Base-by-base conservation (phyloP, 208 protist genomes). In the Trypanosoma conorhini region DNA sequence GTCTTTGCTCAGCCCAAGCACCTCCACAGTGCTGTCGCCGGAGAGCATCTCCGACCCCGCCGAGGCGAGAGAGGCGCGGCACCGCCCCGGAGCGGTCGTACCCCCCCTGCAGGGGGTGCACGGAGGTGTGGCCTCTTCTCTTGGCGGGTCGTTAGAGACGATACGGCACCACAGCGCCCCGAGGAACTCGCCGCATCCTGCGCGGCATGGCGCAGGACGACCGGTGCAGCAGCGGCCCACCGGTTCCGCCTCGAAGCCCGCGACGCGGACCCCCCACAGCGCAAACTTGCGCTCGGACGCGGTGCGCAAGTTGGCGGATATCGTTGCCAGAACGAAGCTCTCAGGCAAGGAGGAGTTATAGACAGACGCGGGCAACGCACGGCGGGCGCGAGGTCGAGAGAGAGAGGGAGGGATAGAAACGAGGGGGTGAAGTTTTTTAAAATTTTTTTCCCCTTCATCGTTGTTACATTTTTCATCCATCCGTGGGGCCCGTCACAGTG, bases 271-370 rank as follows among this genome's bases (percentile, higher is more conserved):
- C 17, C 5, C 26, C 17, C 31, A 59, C 1, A 65, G 69, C 31
- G 10, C 48, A 22, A 70, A 74, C 56, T 13, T 66, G 5, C 55
- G 79, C 30, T 66, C 80, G 0, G 66, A 74, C 1, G 80, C 85
- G 33, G 60, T 88, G 54, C 77, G 76, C 1, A 79, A 83, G 21
- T 65, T 91, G 19, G 80, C 86, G 21, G 83, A 94, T 42, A 80
- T 94, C 1, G 82, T 91, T 8, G 82, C 88, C 19, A 70, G 78
- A 56, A 90, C 88, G 50, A 85, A 84, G 30, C 31, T 76, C 8
- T 42, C 54, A 15, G 64, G 57, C 24, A 62, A 48, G 24, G 72
- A 71, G 15, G 64, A 76, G 38, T 67, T 76, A 31, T 76, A 70
- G 59, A 66, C 17, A 50, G 59, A 66, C 17, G 35, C 51, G 3